A percentile compares a stretch with the other conserved stretches of the same genome.
Conservation (phyloP, 2,329 filamentous ascomycete species). For the Pseudogymnoascus sp. region DNA sequence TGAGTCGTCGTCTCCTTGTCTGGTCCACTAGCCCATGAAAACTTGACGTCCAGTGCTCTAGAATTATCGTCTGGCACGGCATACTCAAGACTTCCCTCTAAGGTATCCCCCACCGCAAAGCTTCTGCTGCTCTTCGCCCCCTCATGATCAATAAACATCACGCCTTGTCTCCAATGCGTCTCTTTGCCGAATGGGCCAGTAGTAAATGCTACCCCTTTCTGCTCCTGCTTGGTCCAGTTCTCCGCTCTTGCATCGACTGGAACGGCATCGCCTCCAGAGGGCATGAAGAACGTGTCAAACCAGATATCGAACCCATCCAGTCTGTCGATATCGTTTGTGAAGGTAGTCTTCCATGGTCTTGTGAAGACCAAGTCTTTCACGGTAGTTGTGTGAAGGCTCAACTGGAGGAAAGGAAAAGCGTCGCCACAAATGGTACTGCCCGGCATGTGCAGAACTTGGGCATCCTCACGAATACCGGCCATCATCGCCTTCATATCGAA, state of each 20-base stretch:
- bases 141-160: constrained; percentile 57
- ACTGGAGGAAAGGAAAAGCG: constrained; percentile 60
- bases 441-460: constrained; percentile 68
- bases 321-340: constrained; percentile 55
- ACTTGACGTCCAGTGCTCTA: constrained; percentile 58
- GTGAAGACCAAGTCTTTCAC: constrained; percentile 70
- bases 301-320: constrained; percentile 87
- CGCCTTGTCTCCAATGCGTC: constrained; percentile 87
- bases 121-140: constrained; percentile 40
- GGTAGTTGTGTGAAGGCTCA: constrained; percentile 69
- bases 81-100: constrained; percentile 65
- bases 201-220: constrained; percentile 71
- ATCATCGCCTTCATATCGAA: constrained; percentile 94
- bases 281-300: constrained; percentile 91
- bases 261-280: constrained; percentile 43
- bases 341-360: constrained; percentile 54
- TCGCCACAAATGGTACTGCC: constrained; percentile 51
- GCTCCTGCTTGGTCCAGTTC: constrained; percentile 50
- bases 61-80: constrained; percentile 61
- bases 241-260: constrained; percentile 50
- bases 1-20: constrained; percentile 20
- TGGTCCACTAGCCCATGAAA: constrained; percentile 46
- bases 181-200: constrained; percentile 70
- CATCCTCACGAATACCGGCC: constrained; percentile 71
- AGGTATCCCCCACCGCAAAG: constrained; percentile 44